Conservation (phyloP, 139 green algal species). For the Volvox africanus region DNA sequence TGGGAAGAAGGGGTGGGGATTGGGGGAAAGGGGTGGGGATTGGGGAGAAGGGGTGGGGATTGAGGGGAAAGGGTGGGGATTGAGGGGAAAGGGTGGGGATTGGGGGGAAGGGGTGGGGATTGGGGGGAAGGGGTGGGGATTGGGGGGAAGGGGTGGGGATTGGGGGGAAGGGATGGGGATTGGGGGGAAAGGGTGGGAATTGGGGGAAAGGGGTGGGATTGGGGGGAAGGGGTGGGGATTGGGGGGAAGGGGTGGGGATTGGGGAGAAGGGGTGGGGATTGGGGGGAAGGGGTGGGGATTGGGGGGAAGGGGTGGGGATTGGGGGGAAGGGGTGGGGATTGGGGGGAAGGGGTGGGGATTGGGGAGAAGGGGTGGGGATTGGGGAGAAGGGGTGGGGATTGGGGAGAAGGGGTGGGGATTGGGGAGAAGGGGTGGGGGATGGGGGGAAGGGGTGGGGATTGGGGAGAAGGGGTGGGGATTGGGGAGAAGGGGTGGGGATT, state of each 20-base stretch:
- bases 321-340: background rate
- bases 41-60: background rate
- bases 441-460: background rate
- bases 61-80: no score
- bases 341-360: background rate
- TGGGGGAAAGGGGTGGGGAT: background rate
- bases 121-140: no score
- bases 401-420: no score
- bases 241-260: background rate
- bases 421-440: background rate
- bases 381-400: background rate
- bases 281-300: background rate
- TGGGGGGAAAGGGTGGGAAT: background rate
- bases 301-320: background rate
- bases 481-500: background rate
- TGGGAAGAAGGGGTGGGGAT: background rate
- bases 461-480: background rate
- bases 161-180: background rate
- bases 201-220: background rate
- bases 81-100: background rate
- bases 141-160: background rate
- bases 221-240: background rate
- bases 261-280: no score
- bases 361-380: no score
- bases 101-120: background rate